Evolutionary conservation across 306 rosid species (phyloP), one percentile per base, ranked within the genome.

Genomic region (Dalbergia cochinchinensis): DNA sequence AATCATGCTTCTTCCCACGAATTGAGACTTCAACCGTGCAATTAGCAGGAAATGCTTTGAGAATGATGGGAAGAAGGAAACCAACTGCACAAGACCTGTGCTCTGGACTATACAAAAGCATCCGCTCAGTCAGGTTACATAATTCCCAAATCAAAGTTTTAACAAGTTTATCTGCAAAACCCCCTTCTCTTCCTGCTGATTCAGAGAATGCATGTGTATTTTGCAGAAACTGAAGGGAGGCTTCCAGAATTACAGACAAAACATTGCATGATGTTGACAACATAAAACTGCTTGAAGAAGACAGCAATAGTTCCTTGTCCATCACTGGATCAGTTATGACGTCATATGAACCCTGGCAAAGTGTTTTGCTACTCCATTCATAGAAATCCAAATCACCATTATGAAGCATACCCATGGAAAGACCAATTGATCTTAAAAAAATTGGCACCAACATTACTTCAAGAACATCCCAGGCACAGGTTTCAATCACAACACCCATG

Each of bases 51-150:
- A 92, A 85, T 75, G 94, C 87, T 86, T 89, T 91, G 78, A 89
- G 89, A 78, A 85, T 77, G 54, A 78, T 64, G 60, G 98, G 98
- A 79, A 94, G 96, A 90, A 94, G 90, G 84, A 89, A 84, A 42
- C 83, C 82, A 79, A 88, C 87, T 4, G 88, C 92, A 59, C 89
- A 89, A 70, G 97, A 88, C 75, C 98, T 91, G 54, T 88, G 90
- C 82, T 94, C 97, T 67, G 82, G 83, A 86, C 94, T 84, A 42
- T 88, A 88, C 70, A 77, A 76, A 80, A 94, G 90, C 93, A 94
- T 85, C 76, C 71, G 83, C 69, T 92, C 97, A 77, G 85, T 83
- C 90, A 89, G 73, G 83, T 80, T 84, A 71, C 94, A 85, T 68
- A 94, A 75, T 34, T 88, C 87, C 91, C 90, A 90, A 48, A 85